These are phyloP conservation scores for Rosellinia necatrix DNA, from an alignment of 2,329 filamentous ascomycete species.

Conservation along the genomic window DNA sequence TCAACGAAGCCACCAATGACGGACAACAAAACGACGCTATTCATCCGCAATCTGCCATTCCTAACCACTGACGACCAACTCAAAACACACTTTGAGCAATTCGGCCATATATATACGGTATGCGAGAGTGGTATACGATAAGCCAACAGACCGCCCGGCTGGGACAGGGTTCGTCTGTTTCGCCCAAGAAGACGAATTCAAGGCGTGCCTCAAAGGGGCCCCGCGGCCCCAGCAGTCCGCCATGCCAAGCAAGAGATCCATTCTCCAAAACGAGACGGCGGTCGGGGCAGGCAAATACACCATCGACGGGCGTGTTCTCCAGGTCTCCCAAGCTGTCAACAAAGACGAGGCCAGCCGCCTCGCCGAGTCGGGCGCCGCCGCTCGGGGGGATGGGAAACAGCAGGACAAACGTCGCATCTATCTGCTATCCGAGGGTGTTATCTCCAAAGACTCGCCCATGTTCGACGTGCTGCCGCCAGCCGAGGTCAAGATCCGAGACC, in stretches of 20 bases:
- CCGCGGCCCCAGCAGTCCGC: slow-evolving; percentile 61
- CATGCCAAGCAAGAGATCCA: slow-evolving; percentile 70
- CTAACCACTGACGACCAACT: slow-evolving; percentile 81
- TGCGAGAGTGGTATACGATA: slow-evolving; percentile 88
- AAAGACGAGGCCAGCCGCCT: slow-evolving; percentile 79
- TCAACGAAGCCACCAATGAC: slow-evolving; percentile 46
- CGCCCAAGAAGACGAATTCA: slow-evolving; percentile 74
- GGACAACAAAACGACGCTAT: slow-evolving; percentile 78
- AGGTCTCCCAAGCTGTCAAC: slow-evolving; percentile 82
- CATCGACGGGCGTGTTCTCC: slow-evolving; percentile 84
- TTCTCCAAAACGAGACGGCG: slow-evolving; percentile 82
- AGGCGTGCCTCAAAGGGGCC: slow-evolving; percentile 74
- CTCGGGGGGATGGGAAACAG: slow-evolving; percentile 65
- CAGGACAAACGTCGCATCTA: slow-evolving; percentile 91
- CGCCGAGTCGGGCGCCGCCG: slow-evolving; percentile 71
- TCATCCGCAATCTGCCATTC: slow-evolving; percentile 93
- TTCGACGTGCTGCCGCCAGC: slow-evolving; percentile 76
- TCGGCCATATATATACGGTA: slow-evolving; percentile 86
- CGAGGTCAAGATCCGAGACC: slow-evolving; percentile 86
- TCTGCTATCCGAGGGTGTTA: slow-evolving; percentile 83
- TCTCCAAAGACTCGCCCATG: slow-evolving; percentile 75
- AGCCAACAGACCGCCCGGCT: slow-evolving; percentile 79
- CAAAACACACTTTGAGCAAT: slow-evolving; percentile 83
- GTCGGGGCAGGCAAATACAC: slow-evolving; percentile 88
- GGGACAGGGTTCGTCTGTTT: slow-evolving; percentile 98